Evolutionary conservation across 1,139 yeast species (phyloP).

Genomic region (Kodamaea sp.): DNA sequence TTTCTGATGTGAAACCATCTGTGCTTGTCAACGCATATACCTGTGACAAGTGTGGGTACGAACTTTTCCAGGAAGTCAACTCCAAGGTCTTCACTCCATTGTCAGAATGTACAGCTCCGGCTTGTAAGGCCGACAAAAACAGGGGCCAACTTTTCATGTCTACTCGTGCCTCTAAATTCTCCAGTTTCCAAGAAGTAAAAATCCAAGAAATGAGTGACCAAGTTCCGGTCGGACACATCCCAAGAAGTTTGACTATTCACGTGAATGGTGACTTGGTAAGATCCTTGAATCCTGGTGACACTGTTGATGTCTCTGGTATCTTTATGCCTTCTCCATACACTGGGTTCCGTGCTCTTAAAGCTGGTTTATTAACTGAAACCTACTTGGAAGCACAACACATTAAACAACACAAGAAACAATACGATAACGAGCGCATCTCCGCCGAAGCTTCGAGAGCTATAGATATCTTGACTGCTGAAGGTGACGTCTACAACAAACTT

Average conservation of each 20-base stretch:
- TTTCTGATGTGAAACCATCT: slow-evolving; percentile 93
- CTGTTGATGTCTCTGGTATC: slow-evolving; percentile 89
- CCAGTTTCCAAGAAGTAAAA: slow-evolving; percentile 93
- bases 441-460: slow-evolving; percentile 59
- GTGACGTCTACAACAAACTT: slow-evolving; percentile 75
- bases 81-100: slow-evolving; percentile 84
- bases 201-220: slow-evolving; percentile 94
- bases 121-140: slow-evolving; percentile 75
- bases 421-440: slow-evolving; percentile 65
- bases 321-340: slow-evolving; percentile 94
- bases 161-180: slow-evolving; percentile 93
- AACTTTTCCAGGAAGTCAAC: slow-evolving; percentile 92
- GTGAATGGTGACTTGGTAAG: slow-evolving; percentile 90
- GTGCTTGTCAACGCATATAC: slow-evolving; percentile 92
- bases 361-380: slow-evolving; percentile 93
- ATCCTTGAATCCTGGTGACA: slow-evolving; percentile 88
- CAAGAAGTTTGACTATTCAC: slow-evolving; percentile 81
- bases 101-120: slow-evolving; percentile 78
- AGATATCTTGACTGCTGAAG: slow-evolving; percentile 49
- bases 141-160: slow-evolving; percentile 91
- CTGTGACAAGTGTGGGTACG: slow-evolving; percentile 97
- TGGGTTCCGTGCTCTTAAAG: slow-evolving; percentile 87
- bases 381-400: slow-evolving; percentile 87
- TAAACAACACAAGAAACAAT: slow-evolving; percentile 85
- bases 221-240: slow-evolving; percentile 98